Conservation (phyloP, 495 filamentous ascomycete genomes). For the Trichoderma parareesei region DNA sequence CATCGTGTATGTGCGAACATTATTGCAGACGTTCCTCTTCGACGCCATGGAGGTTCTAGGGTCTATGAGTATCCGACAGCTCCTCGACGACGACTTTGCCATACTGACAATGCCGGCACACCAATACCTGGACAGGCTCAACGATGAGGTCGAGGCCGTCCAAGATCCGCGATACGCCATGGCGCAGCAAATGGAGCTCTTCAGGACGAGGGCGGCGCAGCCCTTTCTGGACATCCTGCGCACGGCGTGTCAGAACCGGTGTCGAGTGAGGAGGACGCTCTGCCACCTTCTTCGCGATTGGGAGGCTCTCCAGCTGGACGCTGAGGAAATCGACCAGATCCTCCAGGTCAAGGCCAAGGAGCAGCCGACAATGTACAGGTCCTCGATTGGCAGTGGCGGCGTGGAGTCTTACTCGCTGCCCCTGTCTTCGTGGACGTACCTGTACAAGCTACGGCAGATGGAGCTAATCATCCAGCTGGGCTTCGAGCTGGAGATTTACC, state of each 20-base stretch:
- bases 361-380: conserved; percentile 13
- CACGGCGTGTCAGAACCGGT: conserved; percentile 80
- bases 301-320: conserved; percentile 78
- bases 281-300: conserved; percentile 75
- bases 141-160: conserved; percentile 67
- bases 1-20: conserved; percentile 71
- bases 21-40: conserved; percentile 71
- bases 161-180: conserved; percentile 70
- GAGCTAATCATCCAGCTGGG: conserved; percentile 84
- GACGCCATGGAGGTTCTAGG: conserved; percentile 59
- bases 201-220: conserved; percentile 64
- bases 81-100: conserved; percentile 71
- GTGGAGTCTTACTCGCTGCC: conserved; percentile 47
- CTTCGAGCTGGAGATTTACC: conserved; percentile 90
- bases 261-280: conserved; percentile 73
- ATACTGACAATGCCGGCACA: conserved; percentile 67
- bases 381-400: conserved; percentile 17
- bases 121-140: conserved; percentile 60
- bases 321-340: conserved; percentile 68
- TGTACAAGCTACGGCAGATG: conserved; percentile 81
- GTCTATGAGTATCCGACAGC: conserved; percentile 56
- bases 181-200: conserved; percentile 68
- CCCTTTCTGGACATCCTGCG: conserved; percentile 77
- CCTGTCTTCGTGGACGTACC: conserved; percentile 79
- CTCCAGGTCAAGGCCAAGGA: conserved; percentile 55